Evolutionary conservation across 192 early-diverging fungal species (phyloP), one percentile per base, ranked within the genome.

Genomic region (Coemansia sp.): DNA sequence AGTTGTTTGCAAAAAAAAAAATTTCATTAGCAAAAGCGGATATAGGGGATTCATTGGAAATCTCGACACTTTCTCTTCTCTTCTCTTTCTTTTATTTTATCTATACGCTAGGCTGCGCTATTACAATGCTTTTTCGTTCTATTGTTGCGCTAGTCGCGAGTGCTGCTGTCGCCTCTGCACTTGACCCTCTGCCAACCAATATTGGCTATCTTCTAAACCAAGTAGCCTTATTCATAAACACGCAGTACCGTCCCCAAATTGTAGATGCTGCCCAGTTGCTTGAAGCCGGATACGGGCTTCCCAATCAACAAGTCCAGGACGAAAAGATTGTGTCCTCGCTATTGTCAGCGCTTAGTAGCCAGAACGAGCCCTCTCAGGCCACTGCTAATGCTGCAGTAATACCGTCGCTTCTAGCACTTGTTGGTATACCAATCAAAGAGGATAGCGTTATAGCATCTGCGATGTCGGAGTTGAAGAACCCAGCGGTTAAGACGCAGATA

Each of bases 301-400:
- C 57, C 6, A n/a, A n/a, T 2, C 35, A 59, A 32, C 16, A 59
- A n/a, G 57, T 35, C 2, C 57, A 37, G 3, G 57, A 59, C 17
- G 57, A 59, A 37, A 59, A 37, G 6, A 59, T 38, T 19, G 14
- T 38, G 1, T 59, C 57, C 3, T 59, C 57, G 57, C 57, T 59
- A 10, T 32, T 59, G n/a, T 4, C 8, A 7, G 35, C 33, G 2
- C 30, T 59, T n/a, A 59, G 57, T 26, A 59, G 57, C 35, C 28
- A 35, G 3, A 59, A 59, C 32, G 35, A 21, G n/a, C 57, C 57
- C 0, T 9, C 30, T 1, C 32, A 3, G 1, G 57, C 57, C 0
- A 37, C 57, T 9, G 17, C 14, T 14, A 37, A 38, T 35, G 57
- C 57, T 16, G 35, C 17, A 11, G 19, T 17, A 1, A 17, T 59